These are phyloP conservation scores for Colletotrichum cuscutae DNA, from an alignment of 2,329 filamentous ascomycete species.

Conservation along the genomic window DNA sequence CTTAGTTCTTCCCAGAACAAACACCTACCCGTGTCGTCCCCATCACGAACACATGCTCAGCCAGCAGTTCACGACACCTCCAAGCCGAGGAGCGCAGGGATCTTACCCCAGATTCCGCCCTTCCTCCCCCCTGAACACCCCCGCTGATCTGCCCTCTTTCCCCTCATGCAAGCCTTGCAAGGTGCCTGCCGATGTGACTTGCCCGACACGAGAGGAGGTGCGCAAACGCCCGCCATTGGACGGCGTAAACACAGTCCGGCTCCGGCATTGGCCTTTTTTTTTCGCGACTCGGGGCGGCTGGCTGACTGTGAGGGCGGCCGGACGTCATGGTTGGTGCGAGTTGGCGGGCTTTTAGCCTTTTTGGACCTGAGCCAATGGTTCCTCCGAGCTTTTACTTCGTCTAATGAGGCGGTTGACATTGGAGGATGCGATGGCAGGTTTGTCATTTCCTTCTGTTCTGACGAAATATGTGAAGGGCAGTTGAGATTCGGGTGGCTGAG, in stretches of 20 bases:
- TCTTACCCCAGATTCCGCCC: slow-evolving; percentile 14
- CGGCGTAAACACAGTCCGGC: neutral
- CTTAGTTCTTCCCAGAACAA: neutral
- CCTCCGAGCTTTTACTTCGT: slow-evolving; percentile 15
- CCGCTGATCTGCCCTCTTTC: slow-evolving; percentile 13
- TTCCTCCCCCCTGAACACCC: slow-evolving; percentile 1
- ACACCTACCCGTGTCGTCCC: neutral
- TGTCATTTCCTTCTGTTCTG: neutral
- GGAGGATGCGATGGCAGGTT: neutral
- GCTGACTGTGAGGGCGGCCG: slow-evolving; percentile 6
- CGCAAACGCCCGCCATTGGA: slow-evolving; percentile 6
- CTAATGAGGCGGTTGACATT: neutral
- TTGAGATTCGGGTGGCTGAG: neutral
- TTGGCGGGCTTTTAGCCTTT: slow-evolving; percentile 6
- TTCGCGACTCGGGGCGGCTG: neutral
- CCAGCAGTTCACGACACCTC: neutral
- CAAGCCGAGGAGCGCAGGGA: slow-evolving; percentile 25
- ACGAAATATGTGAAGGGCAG: neutral
- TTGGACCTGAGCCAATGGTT: slow-evolving; percentile 9
- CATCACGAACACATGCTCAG: slow-evolving; percentile 12
- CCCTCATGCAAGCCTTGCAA: slow-evolving; percentile 30
- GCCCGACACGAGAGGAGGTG: neutral
- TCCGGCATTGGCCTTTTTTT: neutral
- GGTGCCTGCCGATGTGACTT: slow-evolving; percentile 14
- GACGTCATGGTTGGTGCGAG: neutral